phyloP scores from a whole-genome alignment of 306 rosid genomes.

The Senna siamea region DNA sequence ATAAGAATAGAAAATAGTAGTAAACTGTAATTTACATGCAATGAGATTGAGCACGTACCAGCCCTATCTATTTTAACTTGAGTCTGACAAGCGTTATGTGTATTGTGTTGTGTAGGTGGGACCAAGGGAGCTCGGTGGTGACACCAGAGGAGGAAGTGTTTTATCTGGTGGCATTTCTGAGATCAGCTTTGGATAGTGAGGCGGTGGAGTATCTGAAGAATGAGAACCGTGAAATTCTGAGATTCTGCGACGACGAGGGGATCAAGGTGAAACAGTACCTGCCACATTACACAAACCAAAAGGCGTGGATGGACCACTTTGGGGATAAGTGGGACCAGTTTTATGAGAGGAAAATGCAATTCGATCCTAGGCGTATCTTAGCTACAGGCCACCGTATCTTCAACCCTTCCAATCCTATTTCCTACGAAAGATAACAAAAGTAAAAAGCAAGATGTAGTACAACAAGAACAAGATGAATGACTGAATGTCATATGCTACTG shows the following conservation, averaged over 20 bases:
- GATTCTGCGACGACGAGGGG: slow-evolving; percentile 60
- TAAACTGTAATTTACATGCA: no score
- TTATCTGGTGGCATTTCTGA: slow-evolving; percentile 75
- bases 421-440: not conserved
- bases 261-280: slow-evolving; percentile 80
- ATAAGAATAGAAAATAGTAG: no score
- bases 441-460: not conserved
- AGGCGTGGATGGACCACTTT: slow-evolving; percentile 77
- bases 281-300: slow-evolving; percentile 61
- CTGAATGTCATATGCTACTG: not conserved
- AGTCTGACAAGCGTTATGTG: no score
- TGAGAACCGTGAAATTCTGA: slow-evolving; percentile 67
- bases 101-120: no score
- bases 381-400: slow-evolving; percentile 92
- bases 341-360: slow-evolving; percentile 70
- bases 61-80: no score
- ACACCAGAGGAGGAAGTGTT: slow-evolving; percentile 85
- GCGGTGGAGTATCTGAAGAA: slow-evolving; percentile 63
- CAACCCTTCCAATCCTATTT: slow-evolving; percentile 36
- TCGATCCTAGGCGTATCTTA: slow-evolving; percentile 76
- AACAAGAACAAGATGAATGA: no score
- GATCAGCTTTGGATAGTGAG: slow-evolving; percentile 75
- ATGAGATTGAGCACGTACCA: no score
- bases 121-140: slow-evolving; percentile 69
- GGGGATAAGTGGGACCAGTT: slow-evolving; percentile 81